Percentiles rank a stretch among this genome's conserved stretches.
phyloP scores from a whole-genome alignment of 192 early-diverging fungal species.

The Coemansia sp. region DNA sequence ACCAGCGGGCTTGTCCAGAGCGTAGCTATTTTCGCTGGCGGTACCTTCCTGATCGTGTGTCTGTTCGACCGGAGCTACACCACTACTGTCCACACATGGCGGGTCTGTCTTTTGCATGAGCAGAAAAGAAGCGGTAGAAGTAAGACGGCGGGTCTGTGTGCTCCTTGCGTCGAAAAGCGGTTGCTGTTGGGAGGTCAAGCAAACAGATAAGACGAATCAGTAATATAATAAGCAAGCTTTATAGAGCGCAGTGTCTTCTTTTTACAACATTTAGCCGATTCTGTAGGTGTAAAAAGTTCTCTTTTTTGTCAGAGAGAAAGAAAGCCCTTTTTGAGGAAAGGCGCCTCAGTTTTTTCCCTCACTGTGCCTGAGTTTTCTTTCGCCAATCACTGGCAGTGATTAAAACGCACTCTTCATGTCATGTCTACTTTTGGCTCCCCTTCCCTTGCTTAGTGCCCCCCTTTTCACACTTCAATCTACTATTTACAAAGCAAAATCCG shows the following conservation, averaged over 20 bases:
- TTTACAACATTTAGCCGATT: not conserved
- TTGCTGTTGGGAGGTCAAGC: not conserved
- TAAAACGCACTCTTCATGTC: too few relatives aligned
- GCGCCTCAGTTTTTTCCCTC: too few relatives aligned
- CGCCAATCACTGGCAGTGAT: too few relatives aligned
- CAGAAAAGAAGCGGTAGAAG: not conserved
- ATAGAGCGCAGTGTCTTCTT: not conserved
- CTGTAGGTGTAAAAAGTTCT: too few relatives aligned
- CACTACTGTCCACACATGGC: not conserved
- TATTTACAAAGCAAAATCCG: not conserved
- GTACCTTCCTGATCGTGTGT: not conserved
- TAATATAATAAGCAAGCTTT: not conserved
- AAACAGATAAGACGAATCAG: not conserved
- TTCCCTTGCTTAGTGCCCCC: not conserved
- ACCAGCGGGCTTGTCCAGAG: not conserved
- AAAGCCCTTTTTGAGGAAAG: too few relatives aligned
- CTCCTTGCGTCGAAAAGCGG: not conserved
- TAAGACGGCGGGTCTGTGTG: not conserved
- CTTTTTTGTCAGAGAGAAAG: too few relatives aligned
- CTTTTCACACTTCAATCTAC: not conserved
- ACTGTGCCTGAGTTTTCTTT: too few relatives aligned
- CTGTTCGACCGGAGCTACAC: not conserved
- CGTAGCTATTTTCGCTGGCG: not conserved
- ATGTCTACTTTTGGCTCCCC: too few relatives aligned
- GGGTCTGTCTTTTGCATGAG: slow-evolving; percentile 1